A percentile compares a stretch with the other conserved stretches of the same genome.
Evolutionary conservation across 1,139 yeast genomes (phyloP).

Genomic region (Scheffersomyces insectosa): DNA sequence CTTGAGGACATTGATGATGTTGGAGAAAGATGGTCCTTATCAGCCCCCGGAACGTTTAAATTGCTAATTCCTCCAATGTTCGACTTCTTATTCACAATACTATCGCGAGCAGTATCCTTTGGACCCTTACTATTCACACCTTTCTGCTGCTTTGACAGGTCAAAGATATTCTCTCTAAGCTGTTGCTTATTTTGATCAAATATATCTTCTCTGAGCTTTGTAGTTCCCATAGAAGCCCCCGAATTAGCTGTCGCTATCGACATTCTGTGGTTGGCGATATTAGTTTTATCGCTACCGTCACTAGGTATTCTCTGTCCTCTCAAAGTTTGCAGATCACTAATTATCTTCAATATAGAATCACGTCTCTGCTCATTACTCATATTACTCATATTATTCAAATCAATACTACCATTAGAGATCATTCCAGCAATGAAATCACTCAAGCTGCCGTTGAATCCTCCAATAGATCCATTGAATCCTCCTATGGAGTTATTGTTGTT

Average conservation of each 20-base stretch:
- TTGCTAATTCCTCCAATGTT: conserved; percentile 6
- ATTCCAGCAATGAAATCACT: conserved; percentile 38
- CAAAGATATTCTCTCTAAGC: conserved; percentile 43
- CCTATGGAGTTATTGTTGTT: conserved; percentile 12
- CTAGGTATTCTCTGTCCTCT: conserved; percentile 17
- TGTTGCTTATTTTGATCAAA: conserved; percentile 25
- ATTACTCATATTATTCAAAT: conserved; percentile 42
- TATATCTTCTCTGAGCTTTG: conserved; percentile 43
- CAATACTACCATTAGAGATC: conserved; percentile 41
- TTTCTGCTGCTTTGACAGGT: conserved; percentile 14
- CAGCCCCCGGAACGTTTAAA: conserved; percentile 12
- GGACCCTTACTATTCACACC: not conserved
- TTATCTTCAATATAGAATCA: conserved; percentile 40
- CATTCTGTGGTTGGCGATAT: not conserved
- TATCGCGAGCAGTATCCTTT: not conserved
- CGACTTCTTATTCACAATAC: conserved; percentile 2
- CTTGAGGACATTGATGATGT: conserved; percentile 39
- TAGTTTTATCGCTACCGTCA: conserved; percentile 6
- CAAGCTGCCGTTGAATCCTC: conserved; percentile 36
- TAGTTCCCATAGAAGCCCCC: conserved; percentile 15
- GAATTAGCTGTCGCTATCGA: conserved; percentile 4
- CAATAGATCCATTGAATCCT: conserved; percentile 23
- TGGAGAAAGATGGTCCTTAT: conserved; percentile 26
- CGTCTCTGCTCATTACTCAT: conserved; percentile 47
- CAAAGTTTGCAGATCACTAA: conserved; percentile 31